Percentiles rank a stretch among this genome's conserved stretches.
Evolutionary conservation across 2,329 filamentous ascomycete species (phyloP).

Genomic region (Nemania serpens): DNA sequence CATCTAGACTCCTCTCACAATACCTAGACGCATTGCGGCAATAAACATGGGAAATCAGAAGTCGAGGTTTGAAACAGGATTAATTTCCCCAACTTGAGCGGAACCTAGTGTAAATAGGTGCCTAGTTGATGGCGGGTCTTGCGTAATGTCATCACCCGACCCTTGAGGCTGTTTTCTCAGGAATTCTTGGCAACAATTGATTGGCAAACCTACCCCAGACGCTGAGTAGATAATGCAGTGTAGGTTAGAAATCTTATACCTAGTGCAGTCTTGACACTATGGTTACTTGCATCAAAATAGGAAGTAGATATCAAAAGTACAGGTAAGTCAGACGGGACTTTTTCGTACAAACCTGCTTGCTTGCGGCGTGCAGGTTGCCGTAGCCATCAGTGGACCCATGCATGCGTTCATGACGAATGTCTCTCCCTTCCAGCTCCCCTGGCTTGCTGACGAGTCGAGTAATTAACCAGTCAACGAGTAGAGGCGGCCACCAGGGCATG

Average conservation of each 20-base stretch:
- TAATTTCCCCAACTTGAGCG: background rate
- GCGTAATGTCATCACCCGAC: background rate
- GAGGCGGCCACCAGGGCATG: background rate
- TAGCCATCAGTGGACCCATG: slow-evolving; percentile 1
- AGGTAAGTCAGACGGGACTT: background rate
- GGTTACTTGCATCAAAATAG: too few relatives aligned
- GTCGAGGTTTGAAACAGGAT: slow-evolving; percentile 9
- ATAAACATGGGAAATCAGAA: slow-evolving; percentile 13
- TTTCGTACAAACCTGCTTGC: background rate
- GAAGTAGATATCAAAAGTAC: background rate
- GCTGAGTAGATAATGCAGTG: too few relatives aligned
- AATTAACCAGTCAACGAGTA: background rate
- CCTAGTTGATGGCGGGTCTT: background rate
- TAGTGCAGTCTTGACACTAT: too few relatives aligned
- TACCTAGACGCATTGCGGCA: background rate
- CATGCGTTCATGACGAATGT: slow-evolving; percentile 9
- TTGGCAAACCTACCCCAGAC: too few relatives aligned
- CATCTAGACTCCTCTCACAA: too few relatives aligned
- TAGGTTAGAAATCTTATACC: too few relatives aligned
- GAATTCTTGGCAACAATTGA: background rate
- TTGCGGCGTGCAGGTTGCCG: background rate
- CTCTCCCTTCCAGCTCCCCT: background rate
- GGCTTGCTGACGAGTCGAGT: too few relatives aligned
- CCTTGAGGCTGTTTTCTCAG: background rate
- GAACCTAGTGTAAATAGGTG: background rate